These are phyloP conservation scores for Colletotrichum spaethianum DNA, from an alignment of 2,329 filamentous ascomycete species.

Conservation along the genomic window DNA sequence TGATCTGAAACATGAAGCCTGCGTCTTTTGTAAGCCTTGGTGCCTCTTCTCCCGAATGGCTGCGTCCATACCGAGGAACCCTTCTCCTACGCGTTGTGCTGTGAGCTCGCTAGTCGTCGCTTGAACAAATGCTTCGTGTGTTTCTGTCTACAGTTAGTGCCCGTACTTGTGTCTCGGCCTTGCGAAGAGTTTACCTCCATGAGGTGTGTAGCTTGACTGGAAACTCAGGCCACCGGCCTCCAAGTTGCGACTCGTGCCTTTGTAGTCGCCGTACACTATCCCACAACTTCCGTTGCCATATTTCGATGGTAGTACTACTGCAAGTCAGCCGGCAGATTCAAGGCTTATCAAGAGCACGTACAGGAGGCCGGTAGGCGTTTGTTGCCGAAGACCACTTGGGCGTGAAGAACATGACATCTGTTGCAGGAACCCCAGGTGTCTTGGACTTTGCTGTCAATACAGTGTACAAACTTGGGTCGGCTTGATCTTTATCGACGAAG, in stretches of 20 bases:
- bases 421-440: conserved; percentile 65
- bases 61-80: conserved; percentile 42
- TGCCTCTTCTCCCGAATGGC: conserved; percentile 28
- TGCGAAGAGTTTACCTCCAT: conserved; percentile 42
- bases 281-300: conserved; percentile 66
- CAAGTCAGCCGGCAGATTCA: background rate
- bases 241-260: conserved; percentile 47
- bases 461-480: conserved; percentile 73
- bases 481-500: conserved; percentile 71
- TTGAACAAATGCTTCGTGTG: conserved; percentile 45
- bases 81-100: conserved; percentile 44
- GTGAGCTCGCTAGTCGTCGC: conserved; percentile 43
- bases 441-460: conserved; percentile 71
- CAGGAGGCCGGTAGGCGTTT: conserved; percentile 69
- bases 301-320: conserved; percentile 69
- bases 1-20: conserved; percentile 49
- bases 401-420: conserved; percentile 75
- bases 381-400: conserved; percentile 73
- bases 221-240: conserved; percentile 49
- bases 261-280: conserved; percentile 53
- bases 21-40: conserved; percentile 49
- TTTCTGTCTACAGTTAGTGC: conserved; percentile 23
- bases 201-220: conserved; percentile 49
- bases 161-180: conserved; percentile 26
- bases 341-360: conserved; percentile 11